Evolutionary conservation across 805 yeast species (phyloP).

Genomic region (Pichia manshurica): DNA sequence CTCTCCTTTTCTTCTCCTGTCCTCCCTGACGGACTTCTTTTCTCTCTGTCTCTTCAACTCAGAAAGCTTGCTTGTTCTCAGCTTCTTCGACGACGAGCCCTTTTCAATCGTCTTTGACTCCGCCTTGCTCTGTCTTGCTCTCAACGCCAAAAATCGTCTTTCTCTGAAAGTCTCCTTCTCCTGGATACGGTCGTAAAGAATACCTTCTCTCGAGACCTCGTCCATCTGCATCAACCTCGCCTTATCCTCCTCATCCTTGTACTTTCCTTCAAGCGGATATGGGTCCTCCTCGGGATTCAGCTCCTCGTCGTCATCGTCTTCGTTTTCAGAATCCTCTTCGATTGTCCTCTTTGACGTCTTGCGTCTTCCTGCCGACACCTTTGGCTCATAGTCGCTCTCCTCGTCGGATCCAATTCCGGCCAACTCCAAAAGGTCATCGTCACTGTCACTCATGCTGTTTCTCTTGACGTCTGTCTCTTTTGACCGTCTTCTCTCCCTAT

Average conservation of each 20-base stretch:
- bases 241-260: constrained; percentile 75
- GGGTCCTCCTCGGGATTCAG: constrained; percentile 48
- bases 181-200: constrained; percentile 87
- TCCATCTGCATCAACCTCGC: constrained; percentile 63
- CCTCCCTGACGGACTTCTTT: constrained; percentile 22
- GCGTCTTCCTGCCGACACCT: constrained; percentile 20
- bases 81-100: constrained; percentile 21
- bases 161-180: constrained; percentile 86
- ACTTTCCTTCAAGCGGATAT: constrained; percentile 90
- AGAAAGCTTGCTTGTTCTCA: constrained; percentile 31
- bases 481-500: background rate
- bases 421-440: constrained; percentile 87
- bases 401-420: constrained; percentile 73
- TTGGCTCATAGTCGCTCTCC: constrained; percentile 34
- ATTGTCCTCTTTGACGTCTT: constrained; percentile 20
- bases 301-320: constrained; percentile 18
- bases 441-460: constrained; percentile 61
- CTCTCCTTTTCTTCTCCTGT: constrained; percentile 7
- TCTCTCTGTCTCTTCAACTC: constrained; percentile 35
- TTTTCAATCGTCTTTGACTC: constrained; percentile 31
- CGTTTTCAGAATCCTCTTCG: constrained; percentile 28
- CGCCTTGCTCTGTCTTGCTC: constrained; percentile 56
- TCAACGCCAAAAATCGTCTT: constrained; percentile 72
- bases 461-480: background rate
- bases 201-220: constrained; percentile 87